A percentile compares a stretch with the other conserved stretches of the same genome.
phyloP scores from a whole-genome alignment of 2,329 filamentous ascomycete genomes.

The Magnaporthiopsis incrustans region DNA sequence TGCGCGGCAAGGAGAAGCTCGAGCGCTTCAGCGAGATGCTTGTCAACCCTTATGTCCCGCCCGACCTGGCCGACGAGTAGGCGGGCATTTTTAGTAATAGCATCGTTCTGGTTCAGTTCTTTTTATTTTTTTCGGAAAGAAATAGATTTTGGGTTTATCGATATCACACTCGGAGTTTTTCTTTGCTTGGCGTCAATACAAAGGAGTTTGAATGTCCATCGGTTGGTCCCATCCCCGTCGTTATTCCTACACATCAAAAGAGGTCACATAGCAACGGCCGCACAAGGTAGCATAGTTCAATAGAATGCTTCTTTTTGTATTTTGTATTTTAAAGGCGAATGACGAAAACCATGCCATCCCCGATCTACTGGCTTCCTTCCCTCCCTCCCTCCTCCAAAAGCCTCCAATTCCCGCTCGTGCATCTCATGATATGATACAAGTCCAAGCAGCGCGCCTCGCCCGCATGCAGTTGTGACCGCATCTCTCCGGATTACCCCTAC shows the following conservation, averaged over 20 bases:
- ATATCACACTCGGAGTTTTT: neutral
- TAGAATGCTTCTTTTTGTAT: neutral
- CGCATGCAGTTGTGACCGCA: neutral
- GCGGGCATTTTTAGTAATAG: neutral
- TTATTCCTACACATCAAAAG: too few species aligned
- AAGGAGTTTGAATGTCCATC: neutral
- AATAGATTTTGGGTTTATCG: neutral
- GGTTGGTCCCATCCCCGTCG: too few species aligned
- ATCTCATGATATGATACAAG: neutral
- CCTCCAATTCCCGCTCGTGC: too few species aligned
- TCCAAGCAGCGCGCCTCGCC: neutral
- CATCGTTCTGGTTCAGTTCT: neutral
- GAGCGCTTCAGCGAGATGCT: constrained; percentile 87
- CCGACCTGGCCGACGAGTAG: constrained; percentile 26
- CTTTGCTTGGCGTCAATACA: neutral
- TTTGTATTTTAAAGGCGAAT: neutral
- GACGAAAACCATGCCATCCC: neutral
- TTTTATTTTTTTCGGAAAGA: neutral
- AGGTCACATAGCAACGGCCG: neutral
- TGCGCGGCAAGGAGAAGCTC: constrained; percentile 87
- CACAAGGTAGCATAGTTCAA: neutral
- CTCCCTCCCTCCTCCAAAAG: neutral
- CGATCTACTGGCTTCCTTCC: too few species aligned
- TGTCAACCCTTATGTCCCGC: constrained; percentile 65
- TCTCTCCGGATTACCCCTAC: neutral